phyloP scores from a whole-genome alignment of 345 rosid genomes.

The Chamaenerion angustifolium region DNA sequence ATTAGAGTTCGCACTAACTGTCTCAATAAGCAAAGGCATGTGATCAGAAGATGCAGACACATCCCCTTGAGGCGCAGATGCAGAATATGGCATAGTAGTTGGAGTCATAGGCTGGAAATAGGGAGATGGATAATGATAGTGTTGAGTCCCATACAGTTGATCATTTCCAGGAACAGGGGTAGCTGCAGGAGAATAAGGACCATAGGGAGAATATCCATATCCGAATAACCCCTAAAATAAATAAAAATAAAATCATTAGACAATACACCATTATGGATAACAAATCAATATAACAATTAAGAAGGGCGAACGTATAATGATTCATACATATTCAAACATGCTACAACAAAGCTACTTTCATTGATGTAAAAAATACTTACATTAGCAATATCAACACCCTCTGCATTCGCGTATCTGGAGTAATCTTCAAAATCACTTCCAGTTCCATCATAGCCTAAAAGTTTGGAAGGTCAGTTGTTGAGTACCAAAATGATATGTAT shows the following conservation, averaged over 20 bases:
- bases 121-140: conserved; percentile 70
- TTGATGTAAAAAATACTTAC: conserved; percentile 22
- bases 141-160: conserved; percentile 74
- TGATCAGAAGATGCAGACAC: conserved; percentile 44
- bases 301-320: neutral
- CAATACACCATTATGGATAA: too few relatives aligned
- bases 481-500: neutral
- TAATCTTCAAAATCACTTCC: conserved; percentile 66
- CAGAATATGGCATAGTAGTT: conserved; percentile 30
- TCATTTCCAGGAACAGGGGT: conserved; percentile 82
- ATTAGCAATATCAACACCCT: conserved; percentile 56
- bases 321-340: too few relatives aligned
- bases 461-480: neutral
- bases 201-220: conserved; percentile 55
- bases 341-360: too few relatives aligned
- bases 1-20: conserved; percentile 33
- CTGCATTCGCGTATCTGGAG: conserved; percentile 34
- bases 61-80: conserved; percentile 51
- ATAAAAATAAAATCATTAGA: neutral
- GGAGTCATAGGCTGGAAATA: conserved; percentile 50
- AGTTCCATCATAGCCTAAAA: conserved; percentile 39
- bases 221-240: conserved; percentile 46
- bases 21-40: conserved; percentile 41
- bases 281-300: neutral
- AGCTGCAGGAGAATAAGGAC: conserved; percentile 71